A percentile compares a stretch with the other conserved stretches of the same genome.
These are phyloP conservation scores for Pecoramyces ruminantium DNA, from an alignment of 192 early-diverging fungal genomes.

Conservation along the genomic window DNA sequence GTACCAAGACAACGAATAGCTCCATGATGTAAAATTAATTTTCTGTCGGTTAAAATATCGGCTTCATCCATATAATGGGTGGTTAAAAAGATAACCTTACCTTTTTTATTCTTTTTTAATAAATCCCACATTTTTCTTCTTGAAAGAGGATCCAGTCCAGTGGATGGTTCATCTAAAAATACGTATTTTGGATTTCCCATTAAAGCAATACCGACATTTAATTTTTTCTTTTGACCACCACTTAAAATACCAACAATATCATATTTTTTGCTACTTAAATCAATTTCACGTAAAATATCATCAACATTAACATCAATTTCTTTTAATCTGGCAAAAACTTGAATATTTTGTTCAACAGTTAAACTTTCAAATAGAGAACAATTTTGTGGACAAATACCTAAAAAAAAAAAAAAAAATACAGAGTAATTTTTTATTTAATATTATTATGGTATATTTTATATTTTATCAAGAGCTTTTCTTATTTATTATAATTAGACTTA, in stretches of 20 bases:
- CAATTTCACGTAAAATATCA: not conserved
- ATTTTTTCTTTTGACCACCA: not conserved
- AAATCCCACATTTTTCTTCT: not conserved
- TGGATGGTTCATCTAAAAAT: not conserved
- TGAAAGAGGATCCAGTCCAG: not conserved
- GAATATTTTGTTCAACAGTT: not conserved
- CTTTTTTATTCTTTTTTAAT: not conserved
- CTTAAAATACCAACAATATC: not conserved
- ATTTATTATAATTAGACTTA: too few relatives aligned
- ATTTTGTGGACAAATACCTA: not conserved
- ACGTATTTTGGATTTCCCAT: not conserved
- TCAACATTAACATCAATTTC: not conserved
- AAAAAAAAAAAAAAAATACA: too few relatives aligned
- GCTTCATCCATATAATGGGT: not conserved
- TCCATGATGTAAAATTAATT: not conserved
- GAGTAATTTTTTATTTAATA: too few relatives aligned
- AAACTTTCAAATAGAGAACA: not conserved
- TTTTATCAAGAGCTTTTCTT: too few relatives aligned
- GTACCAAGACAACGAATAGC: not conserved
- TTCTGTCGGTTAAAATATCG: not conserved
- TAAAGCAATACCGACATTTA: not conserved
- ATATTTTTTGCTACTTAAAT: not conserved
- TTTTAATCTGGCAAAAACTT: not conserved
- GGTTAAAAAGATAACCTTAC: not conserved
- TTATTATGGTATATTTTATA: too few relatives aligned